Evolutionary conservation across 495 filamentous ascomycete genomes (phyloP).

Genomic region (Pyronema domesticum): DNA sequence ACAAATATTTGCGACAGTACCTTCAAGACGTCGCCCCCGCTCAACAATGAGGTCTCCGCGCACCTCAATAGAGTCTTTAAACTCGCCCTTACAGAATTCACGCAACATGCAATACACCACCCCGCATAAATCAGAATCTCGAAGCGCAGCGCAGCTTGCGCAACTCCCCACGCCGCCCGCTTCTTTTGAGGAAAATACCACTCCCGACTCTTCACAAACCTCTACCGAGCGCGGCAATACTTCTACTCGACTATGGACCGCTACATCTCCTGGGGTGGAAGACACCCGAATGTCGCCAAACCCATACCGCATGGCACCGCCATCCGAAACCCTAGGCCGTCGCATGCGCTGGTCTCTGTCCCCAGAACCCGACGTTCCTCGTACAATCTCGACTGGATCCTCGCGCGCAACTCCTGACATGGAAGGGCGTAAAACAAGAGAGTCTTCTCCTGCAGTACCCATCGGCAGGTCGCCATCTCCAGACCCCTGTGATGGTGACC

Average conservation of each 20-base stretch:
- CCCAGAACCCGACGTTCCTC: slow-evolving; percentile 1
- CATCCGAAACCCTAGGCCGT: background rate
- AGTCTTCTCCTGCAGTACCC: background rate
- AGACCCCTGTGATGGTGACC: background rate
- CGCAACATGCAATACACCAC: background rate
- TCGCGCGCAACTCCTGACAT: slow-evolving; percentile 3
- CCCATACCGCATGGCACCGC: background rate
- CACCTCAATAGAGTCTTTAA: background rate
- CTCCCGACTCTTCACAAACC: background rate
- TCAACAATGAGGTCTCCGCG: background rate
- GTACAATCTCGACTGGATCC: background rate
- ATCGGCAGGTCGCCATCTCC: background rate
- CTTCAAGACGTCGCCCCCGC: background rate
- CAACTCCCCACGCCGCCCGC: slow-evolving; percentile 1
- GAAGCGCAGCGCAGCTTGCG: background rate
- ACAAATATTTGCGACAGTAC: background rate
- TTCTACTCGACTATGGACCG: background rate
- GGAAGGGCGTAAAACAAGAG: background rate
- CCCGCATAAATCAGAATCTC: background rate
- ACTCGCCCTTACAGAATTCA: background rate
- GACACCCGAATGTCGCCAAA: background rate
- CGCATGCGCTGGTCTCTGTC: background rate
- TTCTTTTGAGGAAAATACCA: background rate
- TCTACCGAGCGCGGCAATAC: background rate
- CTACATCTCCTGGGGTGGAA: background rate